Evolutionary conservation across 2,329 filamentous ascomycete species (phyloP), one percentile per base, ranked within the genome.

Genomic region (Elsinoe arachidis): DNA sequence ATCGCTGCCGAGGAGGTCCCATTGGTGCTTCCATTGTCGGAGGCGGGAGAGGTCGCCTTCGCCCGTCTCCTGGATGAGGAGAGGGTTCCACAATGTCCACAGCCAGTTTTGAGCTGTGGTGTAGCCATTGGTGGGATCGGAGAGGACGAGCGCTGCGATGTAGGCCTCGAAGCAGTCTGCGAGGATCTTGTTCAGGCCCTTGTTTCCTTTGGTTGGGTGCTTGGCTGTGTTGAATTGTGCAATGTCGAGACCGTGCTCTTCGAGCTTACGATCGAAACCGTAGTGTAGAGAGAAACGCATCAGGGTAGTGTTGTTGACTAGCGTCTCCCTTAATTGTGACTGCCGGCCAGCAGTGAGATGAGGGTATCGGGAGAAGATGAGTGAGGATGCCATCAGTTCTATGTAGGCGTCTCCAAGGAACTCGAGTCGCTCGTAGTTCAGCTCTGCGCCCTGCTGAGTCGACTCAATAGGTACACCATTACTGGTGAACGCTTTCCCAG

Each of bases 101-200:
- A 96, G 73, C 90, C 90, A 97, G 12, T 77, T 69, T 54, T 85
- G 78, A 1, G 80, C 84, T 1, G 76, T 77, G 6, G 70, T 61
- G 47, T 86, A 79, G 1, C 91, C 90, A 47, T 81, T 68, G 2
- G 74, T 70, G 0, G 82, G 77, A 64, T 90, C 81, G 1, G 85
- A 84, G 1, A 89, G 73, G 34, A 95, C 80, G 5, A 91, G 73
- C 2, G 87, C 91, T 7, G 87, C 91, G 14, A 95, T 82, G 64
- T 95, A 96, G 0, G 92, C 87, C 69, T 97, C 92, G 65, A 96
- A 95, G 15, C 96, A 79, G 67, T 97, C 92, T 7, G 86, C 91
- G 57, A 87, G 78, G 9, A 90, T 83, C 70, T 96, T 96, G 12
- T 75, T 79, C 59, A 80, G 77, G 41, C 78, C 80, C 68, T 79